Evolutionary conservation across 495 filamentous ascomycete species (phyloP).

Genomic region (Pseudoneurospora amorphoporcata): DNA sequence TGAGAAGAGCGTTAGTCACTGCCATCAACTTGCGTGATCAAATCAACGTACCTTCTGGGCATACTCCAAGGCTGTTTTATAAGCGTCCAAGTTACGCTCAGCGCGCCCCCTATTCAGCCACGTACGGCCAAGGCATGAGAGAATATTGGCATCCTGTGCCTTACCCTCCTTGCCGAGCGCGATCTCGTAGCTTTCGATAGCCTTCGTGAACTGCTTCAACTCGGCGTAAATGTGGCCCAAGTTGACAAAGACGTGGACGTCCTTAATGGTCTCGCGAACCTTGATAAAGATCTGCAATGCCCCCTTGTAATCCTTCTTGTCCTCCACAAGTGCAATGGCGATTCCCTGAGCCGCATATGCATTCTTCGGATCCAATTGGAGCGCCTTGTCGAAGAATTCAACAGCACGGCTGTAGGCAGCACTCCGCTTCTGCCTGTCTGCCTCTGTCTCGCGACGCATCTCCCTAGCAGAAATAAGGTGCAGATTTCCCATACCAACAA

Average conservation of each 20-base stretch:
- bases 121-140: constrained; percentile 89
- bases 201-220: constrained; percentile 74
- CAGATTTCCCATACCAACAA: constrained; percentile 94
- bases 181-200: constrained; percentile 90
- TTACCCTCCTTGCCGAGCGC: constrained; percentile 73
- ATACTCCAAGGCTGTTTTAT: constrained; percentile 79
- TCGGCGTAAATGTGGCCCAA: constrained; percentile 88
- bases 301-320: constrained; percentile 71
- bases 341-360: constrained; percentile 94
- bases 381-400: constrained; percentile 95
- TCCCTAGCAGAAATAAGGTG: constrained; percentile 78
- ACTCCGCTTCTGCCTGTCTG: constrained; percentile 79
- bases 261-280: constrained; percentile 77
- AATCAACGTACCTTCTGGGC: constrained; percentile 52
- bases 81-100: constrained; percentile 67
- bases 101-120: constrained; percentile 80
- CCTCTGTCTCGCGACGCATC: constrained; percentile 82
- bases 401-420: constrained; percentile 82
- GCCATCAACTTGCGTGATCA: neutral
- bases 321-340: constrained; percentile 85
- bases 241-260: constrained; percentile 79
- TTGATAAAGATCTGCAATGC: constrained; percentile 82
- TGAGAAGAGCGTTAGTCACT: constrained; percentile 26
- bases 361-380: constrained; percentile 85
- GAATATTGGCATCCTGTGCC: constrained; percentile 63